These are phyloP conservation scores for Mortierella sp. DNA, from an alignment of 371 early-diverging fungal species.

Conservation along the genomic window DNA sequence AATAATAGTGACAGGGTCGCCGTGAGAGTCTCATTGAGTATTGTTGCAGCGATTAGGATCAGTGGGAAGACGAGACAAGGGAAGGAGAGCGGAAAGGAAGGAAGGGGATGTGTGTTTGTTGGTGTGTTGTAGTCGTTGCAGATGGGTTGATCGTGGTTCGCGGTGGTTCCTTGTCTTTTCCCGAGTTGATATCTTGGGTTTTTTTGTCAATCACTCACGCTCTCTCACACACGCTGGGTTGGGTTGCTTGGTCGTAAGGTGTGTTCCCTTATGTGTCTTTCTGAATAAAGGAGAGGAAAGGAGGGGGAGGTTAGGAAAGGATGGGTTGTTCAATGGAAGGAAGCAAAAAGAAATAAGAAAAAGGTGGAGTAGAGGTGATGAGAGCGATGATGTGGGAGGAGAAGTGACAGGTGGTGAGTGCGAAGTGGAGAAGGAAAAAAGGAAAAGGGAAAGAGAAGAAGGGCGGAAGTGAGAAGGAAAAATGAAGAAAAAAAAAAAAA, in stretches of 20 bases:
- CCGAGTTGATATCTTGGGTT: not conserved
- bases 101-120: not conserved
- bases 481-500: not conserved
- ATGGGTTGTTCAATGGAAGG: not conserved
- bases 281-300: not conserved
- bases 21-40: not conserved
- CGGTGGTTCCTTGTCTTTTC: slow-evolving; percentile 5
- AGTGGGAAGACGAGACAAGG: not conserved
- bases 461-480: not conserved
- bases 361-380: not conserved
- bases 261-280: not conserved
- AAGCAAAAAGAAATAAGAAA: not conserved
- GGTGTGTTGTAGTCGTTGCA: not conserved
- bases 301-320: not conserved
- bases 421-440: not conserved
- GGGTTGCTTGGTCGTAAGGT: not conserved
- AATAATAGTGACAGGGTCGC: not conserved
- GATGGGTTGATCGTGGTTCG: not conserved
- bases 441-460: not conserved
- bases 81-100: not conserved
- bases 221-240: not conserved
- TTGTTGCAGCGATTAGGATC: not conserved
- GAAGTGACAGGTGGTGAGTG: not conserved
- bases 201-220: not conserved
- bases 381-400: not conserved